These are phyloP conservation scores for Pseudozyma hubeiensis DNA, from an alignment of 1,284 basidiomycete species.

Conservation along the genomic window DNA sequence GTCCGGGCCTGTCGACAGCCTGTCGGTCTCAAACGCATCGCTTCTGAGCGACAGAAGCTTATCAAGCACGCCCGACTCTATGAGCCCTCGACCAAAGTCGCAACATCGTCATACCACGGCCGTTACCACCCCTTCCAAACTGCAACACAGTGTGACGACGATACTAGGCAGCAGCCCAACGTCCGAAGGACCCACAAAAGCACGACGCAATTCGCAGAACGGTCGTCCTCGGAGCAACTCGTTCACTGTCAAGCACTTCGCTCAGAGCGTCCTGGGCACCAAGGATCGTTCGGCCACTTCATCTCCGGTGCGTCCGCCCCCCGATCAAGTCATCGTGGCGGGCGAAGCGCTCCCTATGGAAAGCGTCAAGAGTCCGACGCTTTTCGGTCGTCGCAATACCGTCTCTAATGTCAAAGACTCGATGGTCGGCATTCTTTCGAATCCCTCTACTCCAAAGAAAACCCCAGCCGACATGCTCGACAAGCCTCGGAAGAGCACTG, in stretches of 20 bases:
- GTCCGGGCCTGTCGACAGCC: constrained; percentile 6
- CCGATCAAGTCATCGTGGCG: constrained; percentile 41
- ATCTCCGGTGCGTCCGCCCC: constrained; percentile 7
- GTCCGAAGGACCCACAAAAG: constrained; percentile 18
- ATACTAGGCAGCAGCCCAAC: constrained; percentile 17
- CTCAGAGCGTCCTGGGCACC: constrained; percentile 43
- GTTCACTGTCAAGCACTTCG: constrained; percentile 49
- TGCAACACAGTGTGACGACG: constrained; percentile 29
- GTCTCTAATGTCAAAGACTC: constrained; percentile 43
- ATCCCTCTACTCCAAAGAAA: constrained; percentile 48
- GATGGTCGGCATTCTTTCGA: constrained; percentile 33
- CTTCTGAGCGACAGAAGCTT: constrained; percentile 19
- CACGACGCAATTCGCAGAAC: constrained; percentile 22
- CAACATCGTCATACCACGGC: constrained; percentile 45
- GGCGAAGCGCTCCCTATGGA: constrained; percentile 48
- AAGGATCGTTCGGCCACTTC: constrained; percentile 27
- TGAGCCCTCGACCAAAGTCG: constrained; percentile 23
- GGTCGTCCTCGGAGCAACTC: constrained; percentile 58
- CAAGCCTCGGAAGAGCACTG: constrained; percentile 34
- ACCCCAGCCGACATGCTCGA: constrained; percentile 5
- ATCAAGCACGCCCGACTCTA: constrained; percentile 29
- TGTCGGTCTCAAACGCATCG: constrained; percentile 8
- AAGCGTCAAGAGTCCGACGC: constrained; percentile 52
- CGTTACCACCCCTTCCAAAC: constrained; percentile 33
- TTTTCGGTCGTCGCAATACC: constrained; percentile 51